Conservation (phyloP, 257 asterid genomes). For the Scutellaria baicalensis region DNA sequence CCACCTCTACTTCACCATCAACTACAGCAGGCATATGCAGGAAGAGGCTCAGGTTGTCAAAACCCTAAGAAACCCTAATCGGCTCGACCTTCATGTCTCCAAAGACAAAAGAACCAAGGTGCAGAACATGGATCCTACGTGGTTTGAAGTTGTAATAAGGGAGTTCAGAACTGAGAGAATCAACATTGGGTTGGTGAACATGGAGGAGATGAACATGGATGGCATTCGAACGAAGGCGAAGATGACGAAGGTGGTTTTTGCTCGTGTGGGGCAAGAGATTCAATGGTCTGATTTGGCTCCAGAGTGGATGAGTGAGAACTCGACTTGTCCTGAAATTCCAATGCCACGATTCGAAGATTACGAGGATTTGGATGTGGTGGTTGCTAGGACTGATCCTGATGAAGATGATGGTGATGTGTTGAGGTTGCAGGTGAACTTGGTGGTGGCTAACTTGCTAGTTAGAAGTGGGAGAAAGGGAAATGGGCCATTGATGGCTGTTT, state of each 20-base stretch:
- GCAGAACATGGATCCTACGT: conserved; percentile 16
- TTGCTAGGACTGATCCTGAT: conserved; percentile 24
- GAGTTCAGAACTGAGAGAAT: conserved; percentile 25
- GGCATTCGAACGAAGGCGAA: conserved; percentile 6
- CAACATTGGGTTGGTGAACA: conserved; percentile 34
- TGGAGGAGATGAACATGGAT: neutral
- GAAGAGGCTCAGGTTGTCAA: conserved; percentile 16
- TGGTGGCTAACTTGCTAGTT: conserved; percentile 61
- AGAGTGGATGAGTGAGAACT: conserved; percentile 38
- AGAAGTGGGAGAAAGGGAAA: conserved; percentile 28
- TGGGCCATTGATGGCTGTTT: conserved; percentile 37
- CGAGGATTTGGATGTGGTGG: conserved; percentile 45
- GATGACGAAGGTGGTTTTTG: conserved; percentile 32
- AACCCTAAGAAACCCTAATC: conserved; percentile 4
- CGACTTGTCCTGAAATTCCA: conserved; percentile 59
- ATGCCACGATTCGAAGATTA: conserved; percentile 56
- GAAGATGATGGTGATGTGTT: conserved; percentile 33
- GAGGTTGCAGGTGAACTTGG: conserved; percentile 69
- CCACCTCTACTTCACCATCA: conserved; percentile 29
- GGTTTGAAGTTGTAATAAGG: conserved; percentile 31
- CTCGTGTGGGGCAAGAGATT: conserved; percentile 26
- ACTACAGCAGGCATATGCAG: conserved; percentile 24
- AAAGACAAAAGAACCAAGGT: conserved; percentile 5
- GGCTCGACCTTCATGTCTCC: conserved; percentile 23
- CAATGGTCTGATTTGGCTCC: conserved; percentile 58